Base-by-base conservation (phyloP, 495 filamentous ascomycete species). In the Alectoria sarmentosa region DNA sequence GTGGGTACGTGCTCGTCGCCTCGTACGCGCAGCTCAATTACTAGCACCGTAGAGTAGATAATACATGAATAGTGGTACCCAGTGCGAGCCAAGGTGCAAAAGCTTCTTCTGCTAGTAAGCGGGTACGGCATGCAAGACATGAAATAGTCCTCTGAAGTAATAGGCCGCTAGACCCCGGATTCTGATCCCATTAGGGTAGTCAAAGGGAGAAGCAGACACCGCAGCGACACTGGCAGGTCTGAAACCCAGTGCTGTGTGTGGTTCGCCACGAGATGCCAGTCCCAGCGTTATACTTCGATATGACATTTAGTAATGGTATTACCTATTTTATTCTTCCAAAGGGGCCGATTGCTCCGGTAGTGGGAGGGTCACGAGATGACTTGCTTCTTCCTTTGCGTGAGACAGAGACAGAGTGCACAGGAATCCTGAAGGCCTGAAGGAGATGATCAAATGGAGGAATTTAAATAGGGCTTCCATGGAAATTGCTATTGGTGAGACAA, bases 111-210 rank as follows among this genome's bases (percentile, higher is more conserved):
- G 38, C 26, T n/a, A 37, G 38, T 39, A 59, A 34, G 55, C 52
- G 39, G 30, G 56, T 44, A 58, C 37, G 39, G 54, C 55, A 65
- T 65, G 63, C 63, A 65, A 65, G 63, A 65, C 56, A 65, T 65
- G 57, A 23, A 38, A 37, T 59, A n/a, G 30, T 39, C 63, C 55
- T 23, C 52, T 34, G 9, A 28, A 32, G 14, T 30, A 42, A 59
- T 26, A 42, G 30, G 55, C 38, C 57, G 41, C 63, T 65, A 64
- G 62, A 58, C 63, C 63, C 63, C 54, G 63, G 55, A 59, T 64
- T 65, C 30, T 34, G 63, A 34, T 41, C 37, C 39, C n/a, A 65
- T 39, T 59, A 60, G 63, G 21, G 15, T 11, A 15, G 11, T 60
- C 21, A n/a, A n/a, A n/a, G n/a, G 1, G 21, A 23, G 17, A 42